These are phyloP conservation scores for Parathielavia hyrcaniae DNA, from an alignment of 495 filamentous ascomycete genomes.

Conservation along the genomic window DNA sequence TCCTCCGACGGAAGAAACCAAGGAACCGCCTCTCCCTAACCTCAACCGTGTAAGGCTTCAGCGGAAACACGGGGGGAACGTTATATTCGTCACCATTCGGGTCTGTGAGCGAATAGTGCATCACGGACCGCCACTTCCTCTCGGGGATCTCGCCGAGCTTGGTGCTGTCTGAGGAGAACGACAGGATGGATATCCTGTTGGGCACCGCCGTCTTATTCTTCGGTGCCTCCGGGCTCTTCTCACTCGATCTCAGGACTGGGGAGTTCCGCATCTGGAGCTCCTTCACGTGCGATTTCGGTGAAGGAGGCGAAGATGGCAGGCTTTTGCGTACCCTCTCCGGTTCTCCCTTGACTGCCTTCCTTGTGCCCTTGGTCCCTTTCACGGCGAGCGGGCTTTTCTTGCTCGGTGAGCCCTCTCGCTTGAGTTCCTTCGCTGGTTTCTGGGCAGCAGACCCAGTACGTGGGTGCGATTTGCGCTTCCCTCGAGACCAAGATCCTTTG, in stretches of 20 bases:
- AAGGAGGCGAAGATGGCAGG: background rate
- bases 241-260: constrained; percentile 1
- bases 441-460: background rate
- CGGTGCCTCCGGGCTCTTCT: background rate
- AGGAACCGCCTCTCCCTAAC: constrained; percentile 28
- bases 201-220: background rate
- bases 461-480: constrained; percentile 7
- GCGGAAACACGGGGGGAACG: constrained; percentile 27
- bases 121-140: constrained; percentile 23
- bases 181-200: constrained; percentile 29
- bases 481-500: constrained; percentile 15
- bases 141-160: constrained; percentile 36
- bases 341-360: background rate
- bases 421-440: background rate
- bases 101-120: constrained; percentile 11
- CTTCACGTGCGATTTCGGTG: background rate
- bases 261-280: background rate
- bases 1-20: constrained; percentile 27
- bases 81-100: constrained; percentile 27
- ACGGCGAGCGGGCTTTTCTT: background rate
- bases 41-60: constrained; percentile 30
- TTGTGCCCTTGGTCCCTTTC: background rate
- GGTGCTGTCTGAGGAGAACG: constrained; percentile 33
- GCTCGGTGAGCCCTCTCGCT: background rate
- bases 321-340: background rate